Conservation (phyloP, 2,329 filamentous ascomycete species). For the Exophiala spinifera region DNA sequence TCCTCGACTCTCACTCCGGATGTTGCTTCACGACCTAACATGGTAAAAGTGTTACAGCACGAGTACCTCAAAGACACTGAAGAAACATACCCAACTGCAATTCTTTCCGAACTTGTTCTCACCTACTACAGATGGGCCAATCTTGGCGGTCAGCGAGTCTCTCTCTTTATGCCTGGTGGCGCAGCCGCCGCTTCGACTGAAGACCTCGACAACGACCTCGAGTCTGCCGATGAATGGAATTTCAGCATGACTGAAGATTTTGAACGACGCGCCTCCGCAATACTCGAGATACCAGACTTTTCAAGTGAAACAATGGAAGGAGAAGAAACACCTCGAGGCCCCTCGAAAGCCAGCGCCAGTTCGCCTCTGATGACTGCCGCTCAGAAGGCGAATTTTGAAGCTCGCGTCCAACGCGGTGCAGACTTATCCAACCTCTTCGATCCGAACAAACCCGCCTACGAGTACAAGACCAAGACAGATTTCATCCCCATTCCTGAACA, state of each 20-base stretch:
- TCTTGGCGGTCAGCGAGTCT: constrained; percentile 49
- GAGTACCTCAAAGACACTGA: constrained; percentile 44
- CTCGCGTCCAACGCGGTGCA: constrained; percentile 55
- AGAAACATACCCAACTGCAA: constrained; percentile 43
- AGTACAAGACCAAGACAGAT: constrained; percentile 53
- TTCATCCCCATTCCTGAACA: constrained; percentile 46
- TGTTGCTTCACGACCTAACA: constrained; percentile 44
- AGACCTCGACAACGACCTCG: constrained; percentile 41
- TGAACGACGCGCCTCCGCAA: constrained; percentile 50
- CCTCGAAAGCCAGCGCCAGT: constrained; percentile 16
- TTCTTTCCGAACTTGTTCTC: constrained; percentile 45
- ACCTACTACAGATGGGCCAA: constrained; percentile 50
- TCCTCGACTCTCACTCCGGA: constrained; percentile 44
- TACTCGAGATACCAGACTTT: constrained; percentile 33
- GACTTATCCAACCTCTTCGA: constrained; percentile 59
- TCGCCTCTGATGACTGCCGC: constrained; percentile 37
- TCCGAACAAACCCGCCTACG: constrained; percentile 54
- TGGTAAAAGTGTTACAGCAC: constrained; percentile 47
- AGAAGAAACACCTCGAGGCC: constrained; percentile 36
- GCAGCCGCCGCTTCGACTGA: constrained; percentile 53
- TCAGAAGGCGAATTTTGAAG: constrained; percentile 54
- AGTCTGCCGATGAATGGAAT: constrained; percentile 58
- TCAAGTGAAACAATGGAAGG: constrained; percentile 42
- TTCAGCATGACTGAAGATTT: constrained; percentile 64
- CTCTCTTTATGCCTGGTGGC: constrained; percentile 59